phyloP scores from a whole-genome alignment of 2,329 filamentous ascomycete genomes.

The Plectosphaerella cucumerina region DNA sequence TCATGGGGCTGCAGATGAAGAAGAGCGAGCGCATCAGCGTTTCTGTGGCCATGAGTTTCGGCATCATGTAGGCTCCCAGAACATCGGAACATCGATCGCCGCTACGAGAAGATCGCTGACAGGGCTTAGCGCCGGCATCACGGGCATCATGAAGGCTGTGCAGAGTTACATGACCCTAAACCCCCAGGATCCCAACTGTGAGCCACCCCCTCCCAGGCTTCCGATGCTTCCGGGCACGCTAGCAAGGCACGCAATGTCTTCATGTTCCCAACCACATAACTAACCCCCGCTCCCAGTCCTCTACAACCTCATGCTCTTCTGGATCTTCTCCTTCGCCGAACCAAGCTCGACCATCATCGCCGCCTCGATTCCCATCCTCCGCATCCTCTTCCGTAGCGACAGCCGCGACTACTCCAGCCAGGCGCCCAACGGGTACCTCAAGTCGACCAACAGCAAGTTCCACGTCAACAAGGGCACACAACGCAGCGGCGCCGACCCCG shows the following conservation, averaged over 20 bases:
- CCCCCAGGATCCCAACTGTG: constrained; percentile 12
- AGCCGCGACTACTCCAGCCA: background rate
- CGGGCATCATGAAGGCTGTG: constrained; percentile 17
- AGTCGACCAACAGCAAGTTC: constrained; percentile 1
- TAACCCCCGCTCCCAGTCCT: background rate
- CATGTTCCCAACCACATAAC: background rate
- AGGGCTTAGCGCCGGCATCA: background rate
- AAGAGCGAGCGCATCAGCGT: constrained; percentile 23
- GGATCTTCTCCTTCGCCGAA: constrained; percentile 21
- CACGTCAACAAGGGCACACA: background rate
- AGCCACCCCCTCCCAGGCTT: background rate
- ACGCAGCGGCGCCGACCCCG: background rate
- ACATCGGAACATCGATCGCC: accelerated
- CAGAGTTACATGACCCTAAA: constrained; percentile 10
- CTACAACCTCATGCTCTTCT: constrained; percentile 6
- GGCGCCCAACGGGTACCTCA: background rate
- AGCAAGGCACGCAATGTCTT: no score
- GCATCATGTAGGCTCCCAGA: constrained; percentile 15
- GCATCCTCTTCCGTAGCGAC: constrained; percentile 13
- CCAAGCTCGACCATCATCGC: constrained; percentile 24
- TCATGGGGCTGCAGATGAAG: constrained; percentile 22
- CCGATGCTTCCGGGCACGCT: no score
- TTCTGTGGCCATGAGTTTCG: constrained; percentile 17
- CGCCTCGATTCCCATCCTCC: constrained; percentile 22
- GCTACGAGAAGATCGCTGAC: background rate